Evolutionary conservation across 23 red algal genomes (phyloP).

Genomic region (Gracilariopsis chorda): DNA sequence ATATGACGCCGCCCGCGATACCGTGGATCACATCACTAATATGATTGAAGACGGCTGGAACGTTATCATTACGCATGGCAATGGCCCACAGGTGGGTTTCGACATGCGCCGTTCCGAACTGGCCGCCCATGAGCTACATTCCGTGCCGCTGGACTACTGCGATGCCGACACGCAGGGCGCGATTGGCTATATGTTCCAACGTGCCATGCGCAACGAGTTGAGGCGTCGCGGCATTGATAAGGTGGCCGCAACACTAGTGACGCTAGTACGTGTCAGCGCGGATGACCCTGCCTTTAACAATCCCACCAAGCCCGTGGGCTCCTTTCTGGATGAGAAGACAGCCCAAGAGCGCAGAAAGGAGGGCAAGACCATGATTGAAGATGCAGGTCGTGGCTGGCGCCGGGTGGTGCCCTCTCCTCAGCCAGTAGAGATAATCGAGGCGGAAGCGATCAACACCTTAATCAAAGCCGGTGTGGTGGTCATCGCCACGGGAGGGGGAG

Average conservation of each 20-base stretch:
- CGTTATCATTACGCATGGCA: conserved; percentile 27
- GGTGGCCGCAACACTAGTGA: neutral
- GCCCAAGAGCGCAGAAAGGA: conserved; percentile 7
- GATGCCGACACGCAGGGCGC: conserved; percentile 38
- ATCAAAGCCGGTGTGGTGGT: neutral
- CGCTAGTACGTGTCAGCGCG: neutral
- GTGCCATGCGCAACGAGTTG: conserved; percentile 26
- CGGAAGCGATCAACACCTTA: neutral
- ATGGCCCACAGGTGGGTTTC: conserved; percentile 30
- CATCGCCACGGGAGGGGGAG: conserved; percentile 30
- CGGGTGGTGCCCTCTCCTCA: conserved; percentile 37
- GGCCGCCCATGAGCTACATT: neutral
- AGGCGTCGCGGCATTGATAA: neutral
- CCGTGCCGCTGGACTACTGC: conserved; percentile 16
- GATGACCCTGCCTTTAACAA: conserved; percentile 49
- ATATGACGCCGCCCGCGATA: neutral
- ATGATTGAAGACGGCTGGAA: conserved; percentile 31
- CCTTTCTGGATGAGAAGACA: conserved; percentile 13
- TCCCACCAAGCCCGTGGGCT: conserved; percentile 38
- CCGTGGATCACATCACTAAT: neutral
- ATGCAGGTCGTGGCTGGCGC: conserved; percentile 28
- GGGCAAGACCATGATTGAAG: neutral
- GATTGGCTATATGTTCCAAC: conserved; percentile 49
- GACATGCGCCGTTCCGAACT: conserved; percentile 28
- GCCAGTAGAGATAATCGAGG: conserved; percentile 16